Evolutionary conservation across 805 yeast genomes (phyloP).

Genomic region (Candida maris): DNA sequence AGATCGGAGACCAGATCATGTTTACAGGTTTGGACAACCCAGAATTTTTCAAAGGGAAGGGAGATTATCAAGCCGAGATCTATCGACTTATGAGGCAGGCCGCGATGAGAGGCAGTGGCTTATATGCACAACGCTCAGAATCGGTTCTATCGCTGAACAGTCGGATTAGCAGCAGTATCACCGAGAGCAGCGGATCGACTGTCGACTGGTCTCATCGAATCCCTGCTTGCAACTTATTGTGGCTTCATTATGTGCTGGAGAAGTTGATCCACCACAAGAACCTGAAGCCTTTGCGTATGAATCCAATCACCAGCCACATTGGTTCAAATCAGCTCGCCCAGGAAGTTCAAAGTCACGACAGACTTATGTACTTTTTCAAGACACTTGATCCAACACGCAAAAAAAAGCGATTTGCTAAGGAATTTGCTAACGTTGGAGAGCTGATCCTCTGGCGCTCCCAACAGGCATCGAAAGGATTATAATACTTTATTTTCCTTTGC

Average conservation of each 20-base stretch:
- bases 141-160: conserved; percentile 7
- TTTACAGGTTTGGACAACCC: conserved; percentile 64
- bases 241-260: conserved; percentile 62
- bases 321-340: conserved; percentile 17
- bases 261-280: conserved; percentile 42
- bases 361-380: conserved; percentile 28
- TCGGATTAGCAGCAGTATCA: not conserved
- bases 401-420: conserved; percentile 16
- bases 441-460: conserved; percentile 8
- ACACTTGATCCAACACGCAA: conserved; percentile 35
- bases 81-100: conserved; percentile 51
- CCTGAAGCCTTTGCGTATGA: conserved; percentile 25
- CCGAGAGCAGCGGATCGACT: conserved; percentile 16
- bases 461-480: not conserved
- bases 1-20: conserved; percentile 29
- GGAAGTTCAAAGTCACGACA: conserved; percentile 25
- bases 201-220: conserved; percentile 46
- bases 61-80: conserved; percentile 59
- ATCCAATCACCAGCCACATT: conserved; percentile 21
- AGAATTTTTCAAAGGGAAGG: conserved; percentile 54
- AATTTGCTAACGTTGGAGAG: conserved; percentile 16
- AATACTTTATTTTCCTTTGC: not conserved
- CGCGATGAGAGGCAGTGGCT: conserved; percentile 5
- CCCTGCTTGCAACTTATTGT: conserved; percentile 52
- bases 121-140: conserved; percentile 5